A percentile compares a stretch with the other conserved stretches of the same genome.
phyloP scores from a whole-genome alignment of 2,329 filamentous ascomycete species.

The Geoglossum cookeanum region DNA sequence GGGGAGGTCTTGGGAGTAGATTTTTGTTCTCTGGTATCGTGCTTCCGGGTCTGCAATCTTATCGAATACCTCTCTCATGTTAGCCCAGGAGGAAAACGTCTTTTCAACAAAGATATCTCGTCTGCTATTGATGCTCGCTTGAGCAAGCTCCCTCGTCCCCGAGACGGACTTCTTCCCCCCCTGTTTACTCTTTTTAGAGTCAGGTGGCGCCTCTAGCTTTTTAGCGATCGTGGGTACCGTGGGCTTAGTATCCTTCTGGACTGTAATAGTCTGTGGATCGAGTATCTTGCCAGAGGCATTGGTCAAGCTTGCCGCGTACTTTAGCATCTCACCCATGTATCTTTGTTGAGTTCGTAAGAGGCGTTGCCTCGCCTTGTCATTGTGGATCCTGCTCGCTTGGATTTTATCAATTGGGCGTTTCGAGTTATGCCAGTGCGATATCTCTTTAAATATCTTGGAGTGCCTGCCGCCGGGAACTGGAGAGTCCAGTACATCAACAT shows the following conservation, averaged over 20 bases:
- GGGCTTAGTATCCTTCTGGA: slow-evolving; percentile 14
- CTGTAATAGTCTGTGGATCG: slow-evolving; percentile 44
- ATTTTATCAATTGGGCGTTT: slow-evolving; percentile 31
- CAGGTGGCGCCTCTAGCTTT: slow-evolving; percentile 13
- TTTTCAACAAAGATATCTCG: slow-evolving; percentile 7
- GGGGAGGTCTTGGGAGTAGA: slow-evolving; percentile 9
- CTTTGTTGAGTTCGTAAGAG: slow-evolving; percentile 36
- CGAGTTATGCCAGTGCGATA: slow-evolving; percentile 43
- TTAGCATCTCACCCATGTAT: slow-evolving; percentile 46
- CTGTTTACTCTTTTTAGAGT: slow-evolving; percentile 4
- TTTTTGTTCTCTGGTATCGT: slow-evolving; percentile 7
- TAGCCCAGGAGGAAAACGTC: slow-evolving; percentile 9
- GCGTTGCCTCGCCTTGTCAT: slow-evolving; percentile 16
- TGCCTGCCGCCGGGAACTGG: slow-evolving; percentile 13
- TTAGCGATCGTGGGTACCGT: slow-evolving; percentile 22
- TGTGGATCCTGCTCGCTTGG: slow-evolving; percentile 11
- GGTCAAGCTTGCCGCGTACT: slow-evolving; percentile 52
- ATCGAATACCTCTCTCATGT: slow-evolving; percentile 8
- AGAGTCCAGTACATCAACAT: slow-evolving; percentile 17
- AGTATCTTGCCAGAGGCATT: slow-evolving; percentile 42
- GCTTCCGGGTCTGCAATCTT: slow-evolving; percentile 6
- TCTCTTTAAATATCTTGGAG: slow-evolving; percentile 28
- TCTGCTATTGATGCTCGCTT: slow-evolving; percentile 4
- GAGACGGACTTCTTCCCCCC: slow-evolving; percentile 9
- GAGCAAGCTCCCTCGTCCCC: slow-evolving; percentile 8